phyloP scores from a whole-genome alignment of 2,329 filamentous ascomycete species.

The Thelonectria rubi region DNA sequence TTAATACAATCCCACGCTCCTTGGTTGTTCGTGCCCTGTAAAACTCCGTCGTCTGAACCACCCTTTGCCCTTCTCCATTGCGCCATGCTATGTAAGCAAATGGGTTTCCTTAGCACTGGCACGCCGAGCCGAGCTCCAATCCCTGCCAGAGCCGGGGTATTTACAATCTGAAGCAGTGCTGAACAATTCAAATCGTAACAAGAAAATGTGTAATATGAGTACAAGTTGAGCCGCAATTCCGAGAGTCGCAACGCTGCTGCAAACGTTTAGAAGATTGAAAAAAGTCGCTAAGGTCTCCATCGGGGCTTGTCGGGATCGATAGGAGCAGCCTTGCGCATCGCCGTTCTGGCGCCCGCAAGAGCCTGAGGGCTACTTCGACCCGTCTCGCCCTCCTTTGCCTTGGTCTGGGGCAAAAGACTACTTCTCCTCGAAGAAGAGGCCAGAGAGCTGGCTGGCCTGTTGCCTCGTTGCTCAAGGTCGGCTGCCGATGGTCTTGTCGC shows the following conservation, averaged over 20 bases:
- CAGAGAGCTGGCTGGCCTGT: conserved; percentile 66
- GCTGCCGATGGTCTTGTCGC: conserved; percentile 51
- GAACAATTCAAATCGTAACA: conserved; percentile 35
- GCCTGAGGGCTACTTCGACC: conserved; percentile 61
- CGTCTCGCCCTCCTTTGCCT: conserved; percentile 46
- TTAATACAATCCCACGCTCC: conserved; percentile 30
- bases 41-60: conserved; percentile 35
- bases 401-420: conserved; percentile 64
- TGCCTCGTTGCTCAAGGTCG: conserved; percentile 43
- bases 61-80: conserved; percentile 32
- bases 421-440: conserved; percentile 58
- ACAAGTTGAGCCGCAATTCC: conserved; percentile 28
- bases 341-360: conserved; percentile 54
- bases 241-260: conserved; percentile 12
- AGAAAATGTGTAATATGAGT: conserved; percentile 35
- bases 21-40: conserved; percentile 29
- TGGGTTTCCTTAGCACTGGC: conserved; percentile 33
- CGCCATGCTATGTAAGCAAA: conserved; percentile 42
- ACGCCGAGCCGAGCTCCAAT: conserved; percentile 35
- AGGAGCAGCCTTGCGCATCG: conserved; percentile 41
- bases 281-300: conserved; percentile 53
- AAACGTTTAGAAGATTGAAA: background rate
- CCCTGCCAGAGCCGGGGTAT: conserved; percentile 17
- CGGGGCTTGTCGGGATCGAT: conserved; percentile 55
- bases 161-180: conserved; percentile 21